Evolutionary conservation across 2,329 filamentous ascomycete species (phyloP).

Genomic region (Botrytis fabae): DNA sequence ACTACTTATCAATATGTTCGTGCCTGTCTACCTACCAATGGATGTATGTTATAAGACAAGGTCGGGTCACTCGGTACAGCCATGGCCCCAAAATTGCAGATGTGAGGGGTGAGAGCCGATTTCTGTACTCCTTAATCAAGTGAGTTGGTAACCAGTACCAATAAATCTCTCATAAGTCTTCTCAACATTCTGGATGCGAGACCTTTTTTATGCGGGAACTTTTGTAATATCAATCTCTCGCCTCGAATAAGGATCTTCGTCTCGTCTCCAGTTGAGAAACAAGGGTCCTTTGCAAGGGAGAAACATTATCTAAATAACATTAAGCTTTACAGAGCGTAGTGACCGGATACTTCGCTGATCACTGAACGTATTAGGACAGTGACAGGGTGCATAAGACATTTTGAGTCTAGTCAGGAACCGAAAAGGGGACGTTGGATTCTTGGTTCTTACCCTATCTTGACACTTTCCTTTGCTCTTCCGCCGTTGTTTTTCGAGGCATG

Average conservation of each 20-base stretch:
- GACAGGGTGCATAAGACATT: not conserved
- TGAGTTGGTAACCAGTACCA: not conserved
- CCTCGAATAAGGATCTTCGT: not conserved
- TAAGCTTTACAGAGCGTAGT: not conserved
- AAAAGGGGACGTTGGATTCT: constrained; percentile 15
- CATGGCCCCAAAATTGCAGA: not conserved
- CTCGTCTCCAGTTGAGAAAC: not conserved
- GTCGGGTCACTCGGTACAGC: not conserved
- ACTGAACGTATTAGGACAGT: not conserved
- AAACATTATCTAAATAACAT: not conserved
- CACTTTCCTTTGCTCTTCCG: not conserved
- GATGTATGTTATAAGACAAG: not conserved
- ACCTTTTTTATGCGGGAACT: not conserved
- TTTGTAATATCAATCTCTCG: not conserved
- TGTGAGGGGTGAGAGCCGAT: not conserved
- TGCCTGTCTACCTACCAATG: not conserved
- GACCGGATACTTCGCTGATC: not conserved
- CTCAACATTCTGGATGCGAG: not conserved
- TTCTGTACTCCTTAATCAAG: not conserved
- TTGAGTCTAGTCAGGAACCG: constrained; percentile 11
- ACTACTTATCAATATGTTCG: not conserved
- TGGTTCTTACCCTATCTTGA: not conserved
- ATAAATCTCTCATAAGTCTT: not conserved
- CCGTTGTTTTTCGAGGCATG: not conserved
- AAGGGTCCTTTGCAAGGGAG: not conserved